Evolutionary conservation across 192 early-diverging fungal genomes (phyloP).

Genomic region (Dimargaris verticillata): DNA sequence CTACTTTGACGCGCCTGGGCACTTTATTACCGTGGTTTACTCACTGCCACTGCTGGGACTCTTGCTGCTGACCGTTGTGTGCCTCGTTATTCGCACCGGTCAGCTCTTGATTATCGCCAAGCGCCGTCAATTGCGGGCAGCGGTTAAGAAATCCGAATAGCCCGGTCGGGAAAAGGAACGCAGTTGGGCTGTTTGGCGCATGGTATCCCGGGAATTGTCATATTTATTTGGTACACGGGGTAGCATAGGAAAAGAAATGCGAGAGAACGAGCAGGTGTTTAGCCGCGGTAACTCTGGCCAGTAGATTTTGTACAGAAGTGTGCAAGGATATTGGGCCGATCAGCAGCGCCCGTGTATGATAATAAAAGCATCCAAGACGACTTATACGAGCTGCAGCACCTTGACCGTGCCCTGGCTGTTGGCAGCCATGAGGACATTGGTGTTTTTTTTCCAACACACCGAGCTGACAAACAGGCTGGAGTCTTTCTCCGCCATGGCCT

Average conservation of each 20-base stretch:
- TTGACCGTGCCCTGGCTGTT: slow-evolving; percentile 85
- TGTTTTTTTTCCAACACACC: slow-evolving; percentile 76
- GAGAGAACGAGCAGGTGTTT: too few species aligned
- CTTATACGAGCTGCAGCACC: slow-evolving; percentile 53
- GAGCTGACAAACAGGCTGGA: slow-evolving; percentile 71
- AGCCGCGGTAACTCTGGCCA: too few species aligned
- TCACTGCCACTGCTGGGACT: slow-evolving; percentile 1
- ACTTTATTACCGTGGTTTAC: slow-evolving; percentile 8
- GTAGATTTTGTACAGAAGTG: too few species aligned
- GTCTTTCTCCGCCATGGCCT: slow-evolving; percentile 34
- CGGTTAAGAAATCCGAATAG: background rate
- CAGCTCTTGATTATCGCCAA: background rate
- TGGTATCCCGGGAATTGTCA: too few species aligned
- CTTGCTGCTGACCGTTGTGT: background rate
- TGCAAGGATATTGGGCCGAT: too few species aligned
- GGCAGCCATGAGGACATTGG: slow-evolving; percentile 62
- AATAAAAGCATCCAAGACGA: background rate
- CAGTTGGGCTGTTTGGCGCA: too few species aligned
- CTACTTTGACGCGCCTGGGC: background rate
- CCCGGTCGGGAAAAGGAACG: too few species aligned
- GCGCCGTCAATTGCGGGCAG: background rate
- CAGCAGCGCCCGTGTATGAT: too few species aligned
- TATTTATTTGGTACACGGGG: too few species aligned
- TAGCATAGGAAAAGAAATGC: too few species aligned
- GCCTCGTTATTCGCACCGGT: background rate